Evolutionary conservation across 495 filamentous ascomycete genomes (phyloP).

Genomic region (Bryoglossum gracile): DNA sequence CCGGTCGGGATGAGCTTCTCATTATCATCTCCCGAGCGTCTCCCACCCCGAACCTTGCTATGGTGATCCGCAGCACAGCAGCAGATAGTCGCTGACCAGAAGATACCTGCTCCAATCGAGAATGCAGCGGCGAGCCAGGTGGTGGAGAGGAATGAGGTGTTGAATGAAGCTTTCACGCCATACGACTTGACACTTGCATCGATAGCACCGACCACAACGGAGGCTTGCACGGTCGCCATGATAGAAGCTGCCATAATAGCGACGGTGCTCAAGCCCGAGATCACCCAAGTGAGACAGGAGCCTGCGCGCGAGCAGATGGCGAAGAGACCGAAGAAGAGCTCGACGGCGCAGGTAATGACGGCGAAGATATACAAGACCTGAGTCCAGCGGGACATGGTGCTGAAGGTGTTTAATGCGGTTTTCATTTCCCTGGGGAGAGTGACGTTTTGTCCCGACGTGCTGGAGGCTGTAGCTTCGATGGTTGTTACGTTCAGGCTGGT

Average conservation of each 20-base stretch:
- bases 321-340: slow-evolving; percentile 72
- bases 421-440: slow-evolving; percentile 55
- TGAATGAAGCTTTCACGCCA: slow-evolving; percentile 54
- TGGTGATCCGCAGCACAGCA: slow-evolving; percentile 57
- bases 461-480: slow-evolving; percentile 35
- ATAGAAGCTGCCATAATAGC: slow-evolving; percentile 53
- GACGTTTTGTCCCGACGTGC: slow-evolving; percentile 31
- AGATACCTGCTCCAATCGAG: slow-evolving; percentile 61
- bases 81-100: slow-evolving; percentile 88
- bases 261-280: slow-evolving; percentile 45
- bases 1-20: slow-evolving; percentile 43
- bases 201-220: slow-evolving; percentile 61
- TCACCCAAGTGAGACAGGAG: slow-evolving; percentile 42
- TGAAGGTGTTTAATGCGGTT: slow-evolving; percentile 62
- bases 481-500: slow-evolving; percentile 52
- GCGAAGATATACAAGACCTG: slow-evolving; percentile 47
- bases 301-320: slow-evolving; percentile 45
- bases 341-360: slow-evolving; percentile 59
- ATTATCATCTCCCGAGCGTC: slow-evolving; percentile 23
- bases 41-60: slow-evolving; percentile 23
- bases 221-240: slow-evolving; percentile 53
- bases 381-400: slow-evolving; percentile 71
- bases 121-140: slow-evolving; percentile 79
- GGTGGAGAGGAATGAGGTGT: slow-evolving; percentile 56
- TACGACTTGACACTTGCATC: slow-evolving; percentile 57